Base-by-base conservation (phyloP, 352 stramenopile genomes). In the Phytophthora rubi region DNA sequence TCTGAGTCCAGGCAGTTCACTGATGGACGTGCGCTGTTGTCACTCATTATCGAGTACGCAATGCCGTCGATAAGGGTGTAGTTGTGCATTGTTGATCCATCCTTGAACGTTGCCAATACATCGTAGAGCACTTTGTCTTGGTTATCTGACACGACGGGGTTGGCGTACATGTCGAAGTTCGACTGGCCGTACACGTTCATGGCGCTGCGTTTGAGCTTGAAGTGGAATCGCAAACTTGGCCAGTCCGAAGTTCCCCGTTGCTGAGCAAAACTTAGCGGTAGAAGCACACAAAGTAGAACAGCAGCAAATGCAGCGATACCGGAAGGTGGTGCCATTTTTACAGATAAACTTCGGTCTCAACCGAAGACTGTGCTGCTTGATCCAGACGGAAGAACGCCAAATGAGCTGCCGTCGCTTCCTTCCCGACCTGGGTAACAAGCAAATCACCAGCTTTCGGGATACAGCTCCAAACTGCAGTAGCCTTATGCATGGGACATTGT, bases 131-230 rank as follows among this genome's bases (percentile, higher is more conserved):
- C 59, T 10, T 4, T 8, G 6, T n/a, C 37, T 52, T 52, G 45
- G 18, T 52, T 28, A 16, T 28, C 45, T 0, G 64, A 71, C 30
- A 78, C 52, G 26, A 77, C 51, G 1, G 70, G 79, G 5, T 71
- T 77, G 0, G 69, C 79, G 35, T 75, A 76, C 5, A 83, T 49
- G 16, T 82, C 62, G 30, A 82, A 78, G 28, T 74, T 48, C 32
- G 73, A 69, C 13, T 71, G 48, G 4, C 79, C 79, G 37, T 79
- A 63, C 12, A 82, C n/a, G 4, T 39, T n/a, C 76, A 81, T 73
- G 16, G 68, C 70, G 45, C 39, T 47, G 21, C 73, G 71, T 33
- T 81, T 79, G 53, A 75, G 39, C 8, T 57, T 77, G 62, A 84
- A 58, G 12, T 75, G 75, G 18, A 48, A 49, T 8, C 45, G n/a